A percentile compares a stretch with the other conserved stretches of the same genome.
phyloP scores from a whole-genome alignment of 2,329 filamentous ascomycete genomes.

The Ophiostoma ulmi region DNA sequence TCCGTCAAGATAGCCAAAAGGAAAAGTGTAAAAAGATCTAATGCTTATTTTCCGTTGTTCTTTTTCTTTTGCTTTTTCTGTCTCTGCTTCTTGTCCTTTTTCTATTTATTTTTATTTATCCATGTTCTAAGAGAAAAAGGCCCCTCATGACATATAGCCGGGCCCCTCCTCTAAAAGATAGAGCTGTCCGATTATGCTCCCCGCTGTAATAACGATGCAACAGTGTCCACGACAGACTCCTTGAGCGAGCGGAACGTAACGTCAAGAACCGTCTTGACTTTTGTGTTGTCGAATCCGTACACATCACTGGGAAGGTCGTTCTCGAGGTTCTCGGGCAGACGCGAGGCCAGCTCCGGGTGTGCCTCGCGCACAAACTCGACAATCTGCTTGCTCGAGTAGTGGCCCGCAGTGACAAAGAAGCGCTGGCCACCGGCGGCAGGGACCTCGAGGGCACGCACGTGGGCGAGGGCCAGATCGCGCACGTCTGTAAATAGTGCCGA shows the following conservation, averaged over 20 bases:
- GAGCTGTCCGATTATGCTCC: neutral
- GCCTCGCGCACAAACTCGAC: neutral
- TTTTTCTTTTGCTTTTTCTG: neutral
- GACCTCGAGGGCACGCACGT: slow-evolving; percentile 17
- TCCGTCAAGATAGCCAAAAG: neutral
- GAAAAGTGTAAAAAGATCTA: neutral
- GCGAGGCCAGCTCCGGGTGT: neutral
- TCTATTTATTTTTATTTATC: neutral
- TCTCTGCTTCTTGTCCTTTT: neutral
- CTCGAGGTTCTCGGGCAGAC: neutral
- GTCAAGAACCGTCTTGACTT: neutral
- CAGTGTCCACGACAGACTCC: neutral
- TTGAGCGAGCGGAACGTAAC: neutral
- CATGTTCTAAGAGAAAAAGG: neutral
- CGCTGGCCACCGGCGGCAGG: slow-evolving; percentile 45
- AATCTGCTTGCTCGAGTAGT: slow-evolving; percentile 9
- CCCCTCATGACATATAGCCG: neutral
- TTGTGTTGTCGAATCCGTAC: neutral
- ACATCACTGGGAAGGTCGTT: neutral
- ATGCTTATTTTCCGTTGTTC: neutral
- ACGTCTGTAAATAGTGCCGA: slow-evolving; percentile 13
- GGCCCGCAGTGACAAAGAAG: slow-evolving; percentile 46
- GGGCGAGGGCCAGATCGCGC: slow-evolving; percentile 12
- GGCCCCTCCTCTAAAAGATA: neutral
- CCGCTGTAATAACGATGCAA: neutral